These are phyloP conservation scores for Micractinium sp. DNA, from an alignment of 139 green algal genomes.

Conservation along the genomic window DNA sequence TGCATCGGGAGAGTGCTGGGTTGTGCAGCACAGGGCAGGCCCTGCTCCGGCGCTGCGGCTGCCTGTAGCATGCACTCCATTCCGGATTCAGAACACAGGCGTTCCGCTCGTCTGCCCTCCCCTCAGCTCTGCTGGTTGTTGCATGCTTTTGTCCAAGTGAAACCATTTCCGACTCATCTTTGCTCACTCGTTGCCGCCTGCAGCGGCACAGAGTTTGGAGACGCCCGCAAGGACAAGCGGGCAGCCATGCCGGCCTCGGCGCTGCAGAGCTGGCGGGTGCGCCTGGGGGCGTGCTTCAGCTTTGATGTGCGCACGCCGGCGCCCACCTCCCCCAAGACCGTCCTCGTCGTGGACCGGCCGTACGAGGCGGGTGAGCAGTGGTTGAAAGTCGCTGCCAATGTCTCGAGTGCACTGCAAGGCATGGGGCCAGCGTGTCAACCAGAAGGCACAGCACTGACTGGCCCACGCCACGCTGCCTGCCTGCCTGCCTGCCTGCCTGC, in stretches of 20 bases:
- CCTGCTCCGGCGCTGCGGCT: too few relatives aligned
- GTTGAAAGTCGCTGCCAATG: too few relatives aligned
- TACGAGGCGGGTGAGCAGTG: slow-evolving; percentile 4
- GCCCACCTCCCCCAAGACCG: not conserved
- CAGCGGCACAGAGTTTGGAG: not conserved
- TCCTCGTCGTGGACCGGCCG: not conserved
- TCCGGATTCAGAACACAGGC: too few relatives aligned
- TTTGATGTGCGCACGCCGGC: not conserved
- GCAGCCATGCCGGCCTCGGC: not conserved
- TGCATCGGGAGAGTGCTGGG: not conserved
- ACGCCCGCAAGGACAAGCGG: not conserved
- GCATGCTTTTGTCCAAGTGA: not conserved
- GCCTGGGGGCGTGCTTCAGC: not conserved
- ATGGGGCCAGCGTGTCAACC: too few relatives aligned
- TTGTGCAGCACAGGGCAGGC: too few relatives aligned
- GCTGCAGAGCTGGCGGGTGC: slow-evolving; percentile 6
- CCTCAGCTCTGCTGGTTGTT: not conserved
- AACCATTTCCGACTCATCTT: not conserved
- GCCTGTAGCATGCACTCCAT: not conserved
- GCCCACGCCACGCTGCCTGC: too few relatives aligned
- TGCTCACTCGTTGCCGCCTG: not conserved
- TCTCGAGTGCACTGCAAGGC: too few relatives aligned
- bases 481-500: not conserved
- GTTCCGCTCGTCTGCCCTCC: too few relatives aligned
- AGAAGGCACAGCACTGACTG: too few relatives aligned